These are phyloP conservation scores for Lobosporangium transversale DNA, from an alignment of 192 early-diverging fungal genomes.

Conservation along the genomic window DNA sequence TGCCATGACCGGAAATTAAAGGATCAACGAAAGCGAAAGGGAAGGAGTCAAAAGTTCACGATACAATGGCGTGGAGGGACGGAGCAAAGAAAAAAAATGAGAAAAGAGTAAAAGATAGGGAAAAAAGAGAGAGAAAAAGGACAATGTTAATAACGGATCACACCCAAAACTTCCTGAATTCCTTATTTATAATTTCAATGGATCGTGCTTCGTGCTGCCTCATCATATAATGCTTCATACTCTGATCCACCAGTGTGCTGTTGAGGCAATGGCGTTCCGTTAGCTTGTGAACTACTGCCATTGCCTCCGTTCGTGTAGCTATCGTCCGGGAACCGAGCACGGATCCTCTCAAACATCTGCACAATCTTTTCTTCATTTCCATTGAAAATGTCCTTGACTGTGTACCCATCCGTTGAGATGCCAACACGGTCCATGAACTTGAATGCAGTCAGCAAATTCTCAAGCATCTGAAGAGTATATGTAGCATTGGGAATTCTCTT, in stretches of 20 bases:
- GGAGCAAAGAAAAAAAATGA: no score
- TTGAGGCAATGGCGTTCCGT: neutral
- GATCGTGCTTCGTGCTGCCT: constrained; percentile 39
- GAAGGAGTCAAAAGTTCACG: no score
- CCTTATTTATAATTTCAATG: no score
- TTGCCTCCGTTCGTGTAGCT: neutral
- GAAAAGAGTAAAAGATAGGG: no score
- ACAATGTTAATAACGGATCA: no score
- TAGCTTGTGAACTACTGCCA: neutral
- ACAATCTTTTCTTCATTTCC: constrained; percentile 49
- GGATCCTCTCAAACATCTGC: constrained; percentile 42
- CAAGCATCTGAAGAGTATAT: constrained; percentile 61
- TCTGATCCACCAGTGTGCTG: constrained; percentile 37
- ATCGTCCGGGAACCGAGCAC: constrained; percentile 28
- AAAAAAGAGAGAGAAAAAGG: no score
- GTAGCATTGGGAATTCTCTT: constrained; percentile 56
- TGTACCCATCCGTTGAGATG: constrained; percentile 61
- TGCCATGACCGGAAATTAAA: no score
- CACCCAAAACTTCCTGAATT: no score
- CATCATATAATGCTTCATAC: constrained; percentile 41
- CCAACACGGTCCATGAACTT: constrained; percentile 68
- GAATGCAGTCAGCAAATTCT: constrained; percentile 62
- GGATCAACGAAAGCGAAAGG: no score
- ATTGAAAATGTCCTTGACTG: constrained; percentile 61
- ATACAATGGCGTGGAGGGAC: no score